Base-by-base conservation (phyloP, 2,329 filamentous ascomycete genomes). In the Botryotinia globosa region DNA sequence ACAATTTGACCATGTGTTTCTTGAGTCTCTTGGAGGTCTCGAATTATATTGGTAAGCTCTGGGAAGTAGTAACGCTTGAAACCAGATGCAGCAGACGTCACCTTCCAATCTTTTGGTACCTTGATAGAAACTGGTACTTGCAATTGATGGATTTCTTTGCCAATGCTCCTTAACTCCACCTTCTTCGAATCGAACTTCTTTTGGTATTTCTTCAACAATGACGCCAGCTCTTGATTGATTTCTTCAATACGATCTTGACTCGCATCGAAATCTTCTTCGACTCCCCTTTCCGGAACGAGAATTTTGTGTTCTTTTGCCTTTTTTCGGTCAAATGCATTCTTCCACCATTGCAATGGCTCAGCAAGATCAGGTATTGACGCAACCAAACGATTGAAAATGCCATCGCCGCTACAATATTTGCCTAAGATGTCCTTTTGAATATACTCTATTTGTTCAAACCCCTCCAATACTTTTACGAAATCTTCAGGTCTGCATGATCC, bases 361-460 rank as follows among this genome's bases (percentile, higher is more conserved):
- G 86, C 86, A 4, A 99, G 87, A 79, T 97, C 88, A 0, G 96
- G 96, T 94, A 99, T 97, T 0, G 91, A 87, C 0, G 88, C 84
- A 61, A 98, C 89, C 56, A 99, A 88, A 70, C 94, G 90, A 73
- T 94, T 92, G 59, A 99, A 91, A 4, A 98, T 87, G 3, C 94
- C 92, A 67, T 94, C 91, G 3, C 91, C 92, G n/a, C 90, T 88
- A 70, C 91, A 89, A 77, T 92, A 92, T 14, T 90, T 87, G 64
- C 87, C 86, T 1, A 98, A 87, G 34, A 98, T 86, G 69, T 89
- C 88, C 87, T 97, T 93, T 64, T 68, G 65, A 0, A 94, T 97
- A 81, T 97, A 96, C 75, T 98, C 94, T 63, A 99, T 98, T 82
- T 98, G 95, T 83, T 98, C 96, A 77, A 98, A 99, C 0, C 96